These are phyloP conservation scores for Hordeum vulgare DNA, from an alignment of 176 grass and related monocot species.

Conservation along the genomic window DNA sequence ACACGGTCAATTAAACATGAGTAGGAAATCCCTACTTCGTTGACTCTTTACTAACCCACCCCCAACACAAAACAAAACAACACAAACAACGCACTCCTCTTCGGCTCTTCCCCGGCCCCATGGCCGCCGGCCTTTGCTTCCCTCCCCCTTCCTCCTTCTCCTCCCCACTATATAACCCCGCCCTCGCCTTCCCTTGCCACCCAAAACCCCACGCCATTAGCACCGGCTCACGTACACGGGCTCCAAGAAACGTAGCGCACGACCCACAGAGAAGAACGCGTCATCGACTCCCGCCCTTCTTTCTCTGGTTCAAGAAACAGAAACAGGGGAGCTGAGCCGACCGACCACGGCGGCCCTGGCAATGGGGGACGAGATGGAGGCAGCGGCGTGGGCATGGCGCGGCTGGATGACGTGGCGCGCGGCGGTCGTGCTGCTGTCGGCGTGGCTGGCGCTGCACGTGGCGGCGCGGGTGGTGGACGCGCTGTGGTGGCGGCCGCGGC, in stretches of 20 bases:
- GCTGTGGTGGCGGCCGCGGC: conserved; percentile 69
- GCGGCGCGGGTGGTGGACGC: conserved; percentile 49
- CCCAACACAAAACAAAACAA: conserved; percentile 9
- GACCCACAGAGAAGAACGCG: background rate
- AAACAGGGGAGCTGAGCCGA: background rate
- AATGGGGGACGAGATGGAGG: conserved; percentile 30
- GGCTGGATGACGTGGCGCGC: conserved; percentile 34
- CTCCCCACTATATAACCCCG: conserved; percentile 49
- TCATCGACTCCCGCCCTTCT: background rate
- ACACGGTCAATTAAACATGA: conserved; percentile 42
- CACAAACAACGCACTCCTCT: background rate
- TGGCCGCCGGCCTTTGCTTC: conserved; percentile 30
- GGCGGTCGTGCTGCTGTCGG: background rate
- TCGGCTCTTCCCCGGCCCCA: conserved; percentile 21
- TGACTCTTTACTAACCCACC: conserved; percentile 44
- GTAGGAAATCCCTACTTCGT: conserved; percentile 24
- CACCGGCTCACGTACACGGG: background rate
- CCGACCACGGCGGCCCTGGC: background rate
- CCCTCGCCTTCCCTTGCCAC: conserved; percentile 29
- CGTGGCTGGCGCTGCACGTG: conserved; percentile 46
- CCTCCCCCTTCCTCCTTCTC: background rate
- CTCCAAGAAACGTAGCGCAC: background rate
- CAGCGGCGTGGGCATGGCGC: background rate
- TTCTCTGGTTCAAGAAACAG: conserved; percentile 25
- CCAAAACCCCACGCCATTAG: conserved; percentile 17